Conservation (phyloP, 192 early-diverging fungal species). For the Gigaspora rosea region DNA sequence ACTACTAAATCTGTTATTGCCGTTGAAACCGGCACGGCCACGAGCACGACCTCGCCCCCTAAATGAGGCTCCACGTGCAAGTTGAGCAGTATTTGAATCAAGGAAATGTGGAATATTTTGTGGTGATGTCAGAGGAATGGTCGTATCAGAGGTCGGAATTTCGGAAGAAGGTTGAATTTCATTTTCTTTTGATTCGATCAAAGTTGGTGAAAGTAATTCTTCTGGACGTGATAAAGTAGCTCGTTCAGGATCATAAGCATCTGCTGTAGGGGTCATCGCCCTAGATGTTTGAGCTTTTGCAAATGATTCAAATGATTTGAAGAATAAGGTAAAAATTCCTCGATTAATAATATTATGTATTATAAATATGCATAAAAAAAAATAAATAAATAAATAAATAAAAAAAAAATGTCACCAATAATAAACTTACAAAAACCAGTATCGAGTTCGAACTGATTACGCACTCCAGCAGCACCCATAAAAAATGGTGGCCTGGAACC, state of each 20-base stretch:
- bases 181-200: constrained; percentile 18
- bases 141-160: neutral
- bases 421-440: constrained; percentile 20
- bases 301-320: neutral
- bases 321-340: neutral
- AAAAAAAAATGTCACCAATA: neutral
- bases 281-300: constrained; percentile 12
- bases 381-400: no score
- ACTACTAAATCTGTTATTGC: constrained; percentile 37
- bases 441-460: constrained; percentile 30
- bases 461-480: constrained; percentile 37
- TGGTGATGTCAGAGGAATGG: neutral
- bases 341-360: neutral
- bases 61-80: constrained; percentile 28
- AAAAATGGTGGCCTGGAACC: constrained; percentile 47
- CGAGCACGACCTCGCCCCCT: constrained; percentile 55
- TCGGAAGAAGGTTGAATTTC: constrained; percentile 16
- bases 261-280: constrained; percentile 34
- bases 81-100: constrained; percentile 31
- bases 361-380: neutral
- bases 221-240: constrained; percentile 39
- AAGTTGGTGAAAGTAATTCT: constrained; percentile 14
- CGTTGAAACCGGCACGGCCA: constrained; percentile 44
- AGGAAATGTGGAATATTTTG: constrained; percentile 17
- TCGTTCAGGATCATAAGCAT: constrained; percentile 58